Evolutionary conservation across 768 basidiomycete genomes (phyloP), one percentile per base, ranked within the genome.

Genomic region (Hortiboletus campestris): DNA sequence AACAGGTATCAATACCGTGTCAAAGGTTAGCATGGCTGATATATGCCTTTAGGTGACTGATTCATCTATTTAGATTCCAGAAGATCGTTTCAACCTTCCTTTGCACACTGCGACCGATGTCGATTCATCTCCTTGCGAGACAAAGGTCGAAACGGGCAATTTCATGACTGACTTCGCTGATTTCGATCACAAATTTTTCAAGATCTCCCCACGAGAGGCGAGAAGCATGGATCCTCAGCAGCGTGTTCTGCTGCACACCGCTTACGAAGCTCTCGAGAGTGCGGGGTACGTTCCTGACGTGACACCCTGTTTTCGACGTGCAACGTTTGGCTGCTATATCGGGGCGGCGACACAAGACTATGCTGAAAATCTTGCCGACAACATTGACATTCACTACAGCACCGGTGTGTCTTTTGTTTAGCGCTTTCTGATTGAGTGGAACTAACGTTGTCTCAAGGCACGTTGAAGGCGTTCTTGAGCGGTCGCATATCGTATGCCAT

Each of bases 221-320:
- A 81, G 73, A 56, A 82, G 76, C 66, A 89, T 89, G 86, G 86
- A 89, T 63, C 88, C 89, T 8, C 88, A 89, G 59, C 87, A 89
- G 58, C 79, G 88, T 6, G 61, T 90, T 34, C 72, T 90, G 6
- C 75, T 90, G 16, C 86, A 85, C 38, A 77, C 80, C 3, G 85
- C 84, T 6, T 81, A 87, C 50, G 79, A 86, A 53, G 88, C 88
- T 0, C 74, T 90, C 5, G 87, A 89, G 64, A 77, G 83, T 56
- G 79, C 87, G 5, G 89, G 88, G 0, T 89, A 86, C 63, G 81
- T 86, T 14, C 85, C 87, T 1, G 71, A 81, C 47, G 74, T 80
- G 2, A 84, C 84, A 0, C 69, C 75, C 7, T 75, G 77, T 4
- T 85, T 77, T 60, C 66, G 74, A 38, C 80, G 82, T 3, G 80